Conservation (phyloP, 805 yeast species). For the Suhomyces vadensis region DNA sequence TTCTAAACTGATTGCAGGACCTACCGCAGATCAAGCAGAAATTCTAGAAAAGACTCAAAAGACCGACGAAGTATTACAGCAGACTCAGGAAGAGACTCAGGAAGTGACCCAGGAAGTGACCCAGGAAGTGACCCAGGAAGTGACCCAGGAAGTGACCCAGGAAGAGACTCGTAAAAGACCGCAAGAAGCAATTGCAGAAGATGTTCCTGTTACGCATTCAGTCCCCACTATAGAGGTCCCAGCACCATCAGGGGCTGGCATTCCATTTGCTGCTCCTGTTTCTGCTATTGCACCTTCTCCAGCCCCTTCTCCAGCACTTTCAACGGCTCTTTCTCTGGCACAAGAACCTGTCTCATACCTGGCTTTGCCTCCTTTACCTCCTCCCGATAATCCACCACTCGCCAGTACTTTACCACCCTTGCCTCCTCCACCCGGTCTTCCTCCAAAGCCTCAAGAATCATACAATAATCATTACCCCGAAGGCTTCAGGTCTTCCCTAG, state of each 20-base stretch:
- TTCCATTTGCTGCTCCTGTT: background rate
- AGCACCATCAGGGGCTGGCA: too few species aligned
- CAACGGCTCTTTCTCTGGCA: constrained; percentile 1
- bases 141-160: too few species aligned
- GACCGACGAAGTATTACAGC: too few species aligned
- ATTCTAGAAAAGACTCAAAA: too few species aligned
- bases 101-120: too few species aligned
- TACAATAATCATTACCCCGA: constrained; percentile 4
- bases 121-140: too few species aligned
- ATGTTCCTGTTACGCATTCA: too few species aligned
- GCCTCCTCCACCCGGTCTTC: background rate
- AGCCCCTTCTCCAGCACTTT: background rate
- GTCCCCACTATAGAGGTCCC: too few species aligned
- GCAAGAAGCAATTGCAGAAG: too few species aligned
- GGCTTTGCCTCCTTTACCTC: constrained; percentile 1
- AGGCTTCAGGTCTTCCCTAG: constrained; percentile 3
- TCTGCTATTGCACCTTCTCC: background rate
- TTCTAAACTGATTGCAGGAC: background rate
- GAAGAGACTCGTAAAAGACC: too few species aligned
- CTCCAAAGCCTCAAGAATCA: background rate
- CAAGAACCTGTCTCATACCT: constrained; percentile 1
- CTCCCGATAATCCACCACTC: constrained; percentile 3
- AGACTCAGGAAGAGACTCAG: too few species aligned
- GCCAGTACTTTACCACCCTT: background rate
- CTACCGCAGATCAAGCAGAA: too few species aligned